phyloP scores from a whole-genome alignment of 2,329 filamentous ascomycete genomes.

The Sclerotinia trifoliorum region DNA sequence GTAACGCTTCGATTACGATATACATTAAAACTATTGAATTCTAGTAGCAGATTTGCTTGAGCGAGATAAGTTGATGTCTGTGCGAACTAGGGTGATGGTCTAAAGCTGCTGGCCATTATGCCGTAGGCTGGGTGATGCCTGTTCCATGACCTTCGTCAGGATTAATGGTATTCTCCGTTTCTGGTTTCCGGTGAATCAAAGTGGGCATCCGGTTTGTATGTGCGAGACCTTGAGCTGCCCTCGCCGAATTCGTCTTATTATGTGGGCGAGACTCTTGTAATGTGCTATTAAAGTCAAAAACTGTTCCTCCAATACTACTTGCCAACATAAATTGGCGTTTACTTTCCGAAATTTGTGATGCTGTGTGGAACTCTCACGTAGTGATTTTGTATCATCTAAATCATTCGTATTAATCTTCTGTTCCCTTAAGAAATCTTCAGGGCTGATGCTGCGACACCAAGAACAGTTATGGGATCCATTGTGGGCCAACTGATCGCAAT shows the following conservation, averaged over 20 bases:
- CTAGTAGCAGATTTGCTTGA: not conserved
- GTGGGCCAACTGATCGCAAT: not conserved
- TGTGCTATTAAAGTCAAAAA: constrained; percentile 13
- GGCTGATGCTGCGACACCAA: constrained; percentile 17
- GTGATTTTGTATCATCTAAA: constrained; percentile 22
- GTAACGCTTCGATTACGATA: constrained; percentile 10
- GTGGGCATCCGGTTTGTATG: not conserved
- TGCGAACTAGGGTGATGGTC: not conserved
- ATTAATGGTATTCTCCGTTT: not conserved
- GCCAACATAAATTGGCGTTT: not conserved
- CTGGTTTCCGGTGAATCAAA: not conserved
- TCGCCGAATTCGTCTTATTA: not conserved
- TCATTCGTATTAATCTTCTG: constrained; percentile 18
- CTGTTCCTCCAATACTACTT: not conserved
- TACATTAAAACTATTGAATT: constrained; percentile 13
- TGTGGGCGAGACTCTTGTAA: constrained; percentile 1
- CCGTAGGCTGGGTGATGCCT: not conserved
- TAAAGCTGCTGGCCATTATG: not conserved
- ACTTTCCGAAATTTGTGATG: constrained; percentile 7
- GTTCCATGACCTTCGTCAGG: constrained; percentile 12
- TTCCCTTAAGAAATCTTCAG: constrained; percentile 21
- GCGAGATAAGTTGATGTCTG: not conserved
- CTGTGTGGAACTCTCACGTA: constrained; percentile 15
- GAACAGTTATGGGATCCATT: constrained; percentile 18
- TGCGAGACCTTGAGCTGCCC: not conserved